Evolutionary conservation across 2,329 filamentous ascomycete genomes (phyloP).

Genomic region (Diplocarpon rosae): DNA sequence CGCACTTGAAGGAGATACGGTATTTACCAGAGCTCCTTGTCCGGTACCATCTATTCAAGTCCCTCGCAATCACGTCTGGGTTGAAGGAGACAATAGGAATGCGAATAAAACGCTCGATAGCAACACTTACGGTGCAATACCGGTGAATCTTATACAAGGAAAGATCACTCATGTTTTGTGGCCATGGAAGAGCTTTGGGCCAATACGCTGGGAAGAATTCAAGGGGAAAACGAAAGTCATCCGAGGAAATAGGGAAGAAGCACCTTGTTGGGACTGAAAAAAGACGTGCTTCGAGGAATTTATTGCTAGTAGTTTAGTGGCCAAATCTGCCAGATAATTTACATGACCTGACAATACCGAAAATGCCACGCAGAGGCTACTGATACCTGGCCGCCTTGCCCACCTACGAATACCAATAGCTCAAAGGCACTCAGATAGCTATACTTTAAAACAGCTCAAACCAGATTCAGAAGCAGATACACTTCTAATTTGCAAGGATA

Average conservation of each 20-base stretch:
- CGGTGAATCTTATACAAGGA: constrained; percentile 63
- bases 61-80: constrained; percentile 81
- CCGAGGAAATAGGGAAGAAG: constrained; percentile 20
- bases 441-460: no score
- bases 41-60: constrained; percentile 48
- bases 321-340: no score
- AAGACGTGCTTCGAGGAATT: no score
- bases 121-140: constrained; percentile 81
- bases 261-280: constrained; percentile 11
- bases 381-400: no score
- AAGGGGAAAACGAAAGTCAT: constrained; percentile 32
- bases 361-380: background rate
- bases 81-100: constrained; percentile 66
- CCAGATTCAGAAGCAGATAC: no score
- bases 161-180: constrained; percentile 62
- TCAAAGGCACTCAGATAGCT: no score
- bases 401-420: no score
- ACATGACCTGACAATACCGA: background rate
- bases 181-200: constrained; percentile 50
- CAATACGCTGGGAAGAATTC: constrained; percentile 45
- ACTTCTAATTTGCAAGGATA: no score
- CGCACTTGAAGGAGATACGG: constrained; percentile 66
- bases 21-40: constrained; percentile 54
- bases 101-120: constrained; percentile 66
- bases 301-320: no score